A percentile compares a stretch with the other conserved stretches of the same genome.
phyloP scores from a whole-genome alignment of 805 yeast species.

The Ogataea paraovalis region DNA sequence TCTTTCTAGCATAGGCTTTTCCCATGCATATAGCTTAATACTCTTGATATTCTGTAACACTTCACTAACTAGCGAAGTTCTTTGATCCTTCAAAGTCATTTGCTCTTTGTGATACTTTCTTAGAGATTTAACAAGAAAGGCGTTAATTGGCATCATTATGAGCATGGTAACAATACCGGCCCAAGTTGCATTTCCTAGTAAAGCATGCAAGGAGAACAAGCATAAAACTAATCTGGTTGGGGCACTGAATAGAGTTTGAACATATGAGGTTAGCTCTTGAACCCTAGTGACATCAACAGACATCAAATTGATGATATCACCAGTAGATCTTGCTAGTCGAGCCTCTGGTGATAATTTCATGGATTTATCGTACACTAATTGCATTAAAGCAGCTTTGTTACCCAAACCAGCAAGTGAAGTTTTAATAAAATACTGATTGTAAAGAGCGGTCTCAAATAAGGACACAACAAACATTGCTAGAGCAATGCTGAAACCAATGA shows the following conservation, averaged over 20 bases:
- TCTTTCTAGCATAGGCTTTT: slow-evolving; percentile 54
- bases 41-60: slow-evolving; percentile 56
- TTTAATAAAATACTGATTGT: slow-evolving; percentile 63
- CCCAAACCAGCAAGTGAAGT: slow-evolving; percentile 61
- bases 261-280: slow-evolving; percentile 52
- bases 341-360: slow-evolving; percentile 65
- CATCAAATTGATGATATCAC: slow-evolving; percentile 75
- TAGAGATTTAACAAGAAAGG: slow-evolving; percentile 41
- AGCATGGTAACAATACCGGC: slow-evolving; percentile 52
- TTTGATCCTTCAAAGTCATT: slow-evolving; percentile 58
- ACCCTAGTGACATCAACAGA: slow-evolving; percentile 71
- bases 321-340: slow-evolving; percentile 56
- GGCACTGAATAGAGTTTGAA: slow-evolving; percentile 53
- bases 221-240: slow-evolving; percentile 56
- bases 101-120: slow-evolving; percentile 47
- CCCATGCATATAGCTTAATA: slow-evolving; percentile 70
- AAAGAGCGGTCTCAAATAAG: slow-evolving; percentile 53
- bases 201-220: slow-evolving; percentile 47
- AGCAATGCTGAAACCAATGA: slow-evolving; percentile 63
- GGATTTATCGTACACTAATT: slow-evolving; percentile 69
- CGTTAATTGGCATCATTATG: slow-evolving; percentile 56
- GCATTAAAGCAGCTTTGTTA: slow-evolving; percentile 59
- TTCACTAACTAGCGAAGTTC: slow-evolving; percentile 59
- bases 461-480: slow-evolving; percentile 60
- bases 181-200: slow-evolving; percentile 56